Evolutionary conservation across 345 rosid species (phyloP), one percentile per base, ranked within the genome.

Genomic region (Theobroma cacao): DNA sequence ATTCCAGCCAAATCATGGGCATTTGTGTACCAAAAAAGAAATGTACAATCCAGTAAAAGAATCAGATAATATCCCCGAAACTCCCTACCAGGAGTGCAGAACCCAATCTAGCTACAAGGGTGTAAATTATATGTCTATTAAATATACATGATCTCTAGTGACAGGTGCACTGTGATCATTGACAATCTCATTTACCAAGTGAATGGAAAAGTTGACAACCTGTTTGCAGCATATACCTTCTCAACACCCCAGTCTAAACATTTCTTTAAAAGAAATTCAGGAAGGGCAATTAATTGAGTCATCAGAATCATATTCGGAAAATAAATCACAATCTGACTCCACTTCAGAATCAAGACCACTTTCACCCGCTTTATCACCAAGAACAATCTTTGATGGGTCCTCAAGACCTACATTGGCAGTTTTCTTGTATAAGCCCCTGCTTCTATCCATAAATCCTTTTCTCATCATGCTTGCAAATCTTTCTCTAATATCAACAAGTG

Each of bases 391-490:
- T 2, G 18, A 43, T 1, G 24, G 45, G 66, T 78, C 73, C 72
- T 48, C 80, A 4, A 20, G 45, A 74, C 61, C 76, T 74, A 45
- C 11, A 20, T 41, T 60, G 17, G 14, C n/a, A 55, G 63, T 36
- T 75, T 68, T 84, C 72, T 59, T 82, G 85, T 85, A 89, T 61
- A 92, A 68, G 18, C 97, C 97, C 69, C 76, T 85, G 79, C 97
- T 91, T 86, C 84, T 89, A 76, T 90, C 89, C 50, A 94, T 75
- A 83, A 87, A 81, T 10, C 95, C 97, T 82, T 85, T 77, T 45
- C 58, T 83, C 97, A 93, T 88, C 88, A 90, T 30, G 71, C 75
- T 72, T 22, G 81, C 88, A 53, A 83, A 85, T 63, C 80, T 84
- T 62, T 84, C 90, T 78, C 94, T 85, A 22, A 85, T 68, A 34